Conservation (phyloP, 805 yeast species). For the Wickerhamomyces strasburgensis region DNA sequence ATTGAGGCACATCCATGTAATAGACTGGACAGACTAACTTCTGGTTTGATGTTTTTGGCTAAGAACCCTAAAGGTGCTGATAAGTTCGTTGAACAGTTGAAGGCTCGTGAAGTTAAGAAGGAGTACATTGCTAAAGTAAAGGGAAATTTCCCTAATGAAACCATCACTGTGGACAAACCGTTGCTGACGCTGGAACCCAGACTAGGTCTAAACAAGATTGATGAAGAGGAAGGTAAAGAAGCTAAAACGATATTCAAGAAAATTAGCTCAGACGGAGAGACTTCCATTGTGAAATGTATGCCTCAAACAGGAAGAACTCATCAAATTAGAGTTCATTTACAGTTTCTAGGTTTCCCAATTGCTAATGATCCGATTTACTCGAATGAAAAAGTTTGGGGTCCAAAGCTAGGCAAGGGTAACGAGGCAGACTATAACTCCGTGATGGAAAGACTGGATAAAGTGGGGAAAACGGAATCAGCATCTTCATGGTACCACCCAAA, state of each 20-base stretch:
- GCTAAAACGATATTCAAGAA: slow-evolving; percentile 63
- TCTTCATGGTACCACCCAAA: slow-evolving; percentile 22
- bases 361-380: slow-evolving; percentile 91
- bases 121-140: slow-evolving; percentile 83
- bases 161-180: slow-evolving; percentile 59
- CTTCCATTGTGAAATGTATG: slow-evolving; percentile 72
- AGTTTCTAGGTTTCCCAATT: slow-evolving; percentile 83
- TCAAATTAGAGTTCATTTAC: slow-evolving; percentile 91
- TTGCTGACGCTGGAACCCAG: slow-evolving; percentile 69
- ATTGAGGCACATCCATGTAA: slow-evolving; percentile 76
- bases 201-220: slow-evolving; percentile 51
- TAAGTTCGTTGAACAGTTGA: slow-evolving; percentile 50
- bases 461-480: slow-evolving; percentile 69
- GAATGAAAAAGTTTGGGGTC: slow-evolving; percentile 77
- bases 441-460: slow-evolving; percentile 43
- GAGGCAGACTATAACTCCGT: slow-evolving; percentile 46
- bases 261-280: slow-evolving; percentile 24
- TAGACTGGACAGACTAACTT: slow-evolving; percentile 83
- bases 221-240: slow-evolving; percentile 42
- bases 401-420: slow-evolving; percentile 57
- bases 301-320: slow-evolving; percentile 95
- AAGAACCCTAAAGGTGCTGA: slow-evolving; percentile 53
- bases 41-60: slow-evolving; percentile 77
- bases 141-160: slow-evolving; percentile 75
- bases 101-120: slow-evolving; percentile 51